Percentiles rank a stretch among this genome's conserved stretches.
phyloP scores from a whole-genome alignment of 805 yeast genomes.

The Sugiyamaella floridensis region DNA sequence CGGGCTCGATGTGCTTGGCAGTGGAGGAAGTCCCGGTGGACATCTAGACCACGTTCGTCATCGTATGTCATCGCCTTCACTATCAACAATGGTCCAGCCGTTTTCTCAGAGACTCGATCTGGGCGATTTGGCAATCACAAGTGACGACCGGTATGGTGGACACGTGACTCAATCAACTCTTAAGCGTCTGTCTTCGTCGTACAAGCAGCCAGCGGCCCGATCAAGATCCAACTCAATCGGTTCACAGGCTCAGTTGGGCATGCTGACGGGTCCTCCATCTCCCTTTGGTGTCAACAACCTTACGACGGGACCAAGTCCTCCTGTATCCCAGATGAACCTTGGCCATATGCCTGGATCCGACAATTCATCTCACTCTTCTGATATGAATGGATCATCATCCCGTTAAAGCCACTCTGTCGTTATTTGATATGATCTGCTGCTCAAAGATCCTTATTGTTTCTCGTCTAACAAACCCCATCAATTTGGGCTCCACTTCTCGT shows the following conservation, averaged over 20 bases:
- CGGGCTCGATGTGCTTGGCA: constrained; percentile 5
- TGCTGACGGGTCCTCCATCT: background rate
- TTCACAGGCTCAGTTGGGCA: constrained; percentile 8
- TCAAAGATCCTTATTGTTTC: too few species aligned
- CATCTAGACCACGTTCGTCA: constrained; percentile 1
- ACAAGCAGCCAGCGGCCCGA: background rate
- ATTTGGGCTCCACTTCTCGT: too few species aligned
- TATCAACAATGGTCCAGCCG: constrained; percentile 8
- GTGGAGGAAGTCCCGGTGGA: background rate
- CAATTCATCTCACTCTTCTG: background rate
- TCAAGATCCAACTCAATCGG: constrained; percentile 19
- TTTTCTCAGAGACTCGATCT: constrained; percentile 31
- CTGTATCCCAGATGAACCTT: background rate
- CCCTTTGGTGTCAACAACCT: background rate
- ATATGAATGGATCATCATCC: background rate
- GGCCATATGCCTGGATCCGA: background rate
- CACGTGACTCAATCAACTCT: constrained; percentile 15
- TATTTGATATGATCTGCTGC: background rate
- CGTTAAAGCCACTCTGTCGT: background rate
- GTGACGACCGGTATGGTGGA: constrained; percentile 26
- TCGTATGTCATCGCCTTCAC: constrained; percentile 13
- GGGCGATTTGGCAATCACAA: constrained; percentile 22
- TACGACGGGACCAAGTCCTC: constrained; percentile 1
- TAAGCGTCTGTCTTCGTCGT: constrained; percentile 15
- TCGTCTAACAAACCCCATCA: too few species aligned